phyloP scores from a whole-genome alignment of 441 rosid species.

The Adansonia madagascariensis region DNA sequence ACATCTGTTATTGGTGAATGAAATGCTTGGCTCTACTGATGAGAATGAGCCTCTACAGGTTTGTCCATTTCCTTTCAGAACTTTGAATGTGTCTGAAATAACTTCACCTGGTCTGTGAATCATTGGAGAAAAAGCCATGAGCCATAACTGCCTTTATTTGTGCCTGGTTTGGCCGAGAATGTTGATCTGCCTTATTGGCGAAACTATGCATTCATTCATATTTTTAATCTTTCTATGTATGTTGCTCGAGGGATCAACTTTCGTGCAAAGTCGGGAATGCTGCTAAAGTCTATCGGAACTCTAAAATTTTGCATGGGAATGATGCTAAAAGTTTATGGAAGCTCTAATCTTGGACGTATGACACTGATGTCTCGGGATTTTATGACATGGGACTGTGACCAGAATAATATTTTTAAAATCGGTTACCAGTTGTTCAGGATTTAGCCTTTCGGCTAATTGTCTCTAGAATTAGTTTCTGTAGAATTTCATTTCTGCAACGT shows the following conservation, averaged over 20 bases:
- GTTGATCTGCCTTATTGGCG: background rate
- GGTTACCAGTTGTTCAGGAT: background rate
- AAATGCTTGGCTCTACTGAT: conserved; percentile 86
- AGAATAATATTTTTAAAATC: background rate
- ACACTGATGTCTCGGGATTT: background rate
- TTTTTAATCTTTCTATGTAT: background rate
- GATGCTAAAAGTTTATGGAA: too few relatives aligned
- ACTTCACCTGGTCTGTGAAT: background rate
- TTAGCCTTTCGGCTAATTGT: background rate
- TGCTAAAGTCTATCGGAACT: background rate
- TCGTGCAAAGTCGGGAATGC: background rate
- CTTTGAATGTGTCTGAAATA: background rate
- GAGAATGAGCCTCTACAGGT: conserved; percentile 96
- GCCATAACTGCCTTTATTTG: background rate
- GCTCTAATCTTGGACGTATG: background rate
- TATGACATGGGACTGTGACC: background rate
- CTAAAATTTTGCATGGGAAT: background rate
- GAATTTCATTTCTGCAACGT: background rate
- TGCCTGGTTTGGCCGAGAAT: background rate
- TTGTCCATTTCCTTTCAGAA: conserved; percentile 19
- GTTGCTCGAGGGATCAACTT: background rate
- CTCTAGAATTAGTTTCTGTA: background rate
- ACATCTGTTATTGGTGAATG: conserved; percentile 74
- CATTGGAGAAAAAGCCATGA: background rate
- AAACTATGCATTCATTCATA: background rate